Base-by-base conservation (phyloP, 2,329 filamentous ascomycete genomes). In the Xylaria sp. region DNA sequence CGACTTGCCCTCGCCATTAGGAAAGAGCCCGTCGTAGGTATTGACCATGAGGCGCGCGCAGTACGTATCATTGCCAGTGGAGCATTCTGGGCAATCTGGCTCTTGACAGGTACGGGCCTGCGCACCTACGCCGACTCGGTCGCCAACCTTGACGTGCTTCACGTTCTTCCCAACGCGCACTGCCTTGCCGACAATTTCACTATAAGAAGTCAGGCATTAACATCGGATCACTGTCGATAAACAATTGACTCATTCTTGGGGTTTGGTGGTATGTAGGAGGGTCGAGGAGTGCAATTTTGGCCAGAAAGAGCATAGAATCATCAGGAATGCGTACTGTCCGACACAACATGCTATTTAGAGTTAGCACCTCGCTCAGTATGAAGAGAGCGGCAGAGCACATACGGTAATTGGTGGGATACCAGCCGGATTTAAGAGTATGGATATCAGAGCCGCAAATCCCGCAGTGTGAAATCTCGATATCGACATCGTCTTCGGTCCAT, bases 401-500 rank as follows among this genome's bases (percentile, higher is more conserved):
- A 82, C 81, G 80, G 68, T 83, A 83, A 1, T 77, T 75, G 10
- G 82, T 82, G 58, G 78, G 72, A 62, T 74, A 80, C 86, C 86
- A 88, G 56, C 85, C 88, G 1, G 86, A 87, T 46, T 85, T 82
- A 3, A 91, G 81, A 4, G 82, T 85, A 79, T 91, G 88, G 43
- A 90, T 59, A 71, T 91, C 89, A 0, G 85, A 86, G 64, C 88
- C 89, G 76, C 90, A 92, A 71, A 92, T 85, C 69, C 90, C 89
- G 75, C 89, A 91, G 80, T 91, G 89, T 2, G 87, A 86, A 71
- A 92, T 81, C 75, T 87, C 83, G 73, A 92, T 89, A 75, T 92
- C 90, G 63, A 92, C 80, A 70, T 91, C 89, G 31, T 84, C 86
- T 76, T 91, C 89, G 54, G 89, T 86, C 86, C 88, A 91, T n/a